Base-by-base conservation (phyloP, 2,329 filamentous ascomycete species). In the Sporothrix globosa region DNA sequence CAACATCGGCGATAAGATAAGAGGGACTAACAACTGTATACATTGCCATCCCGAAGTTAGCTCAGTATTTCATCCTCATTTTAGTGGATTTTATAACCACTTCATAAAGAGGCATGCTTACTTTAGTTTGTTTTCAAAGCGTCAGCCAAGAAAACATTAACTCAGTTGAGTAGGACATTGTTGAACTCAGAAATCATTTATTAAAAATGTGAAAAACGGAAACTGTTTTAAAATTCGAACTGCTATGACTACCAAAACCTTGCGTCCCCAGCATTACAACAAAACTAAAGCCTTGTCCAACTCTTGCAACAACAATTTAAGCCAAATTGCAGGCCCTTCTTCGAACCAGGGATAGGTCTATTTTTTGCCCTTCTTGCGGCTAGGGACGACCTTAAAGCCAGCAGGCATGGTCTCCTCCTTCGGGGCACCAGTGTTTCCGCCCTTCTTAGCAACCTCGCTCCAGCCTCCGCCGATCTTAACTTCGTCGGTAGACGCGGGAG, bases 381-480 rank as follows among this genome's bases (percentile, higher is more conserved):
- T 87, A 17, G 92, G 88, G 13, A 98, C 95, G 68, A 98, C 92
- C 84, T 96, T 96, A 83, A 97, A 98, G 66, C 90, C 86, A 30
- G 84, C 87, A 56, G 82, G 78, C n/a, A 81, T 78, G 41, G 53
- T 73, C 7, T 80, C 76, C 13, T 80, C 81, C 75, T 81, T 84
- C 75, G 82, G 81, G 17, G 76, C 81, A 44, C 86, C 85, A 72
- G 83, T 84, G 65, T 79, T 78, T 70, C 83, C 82, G 69, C 91
- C 91, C 85, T 97, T 97, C 89, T 98, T 98, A 1, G 96, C 96
- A 68, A 99, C 96, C 82, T 98, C 96, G 75, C 87, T 97, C 96
- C 96, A 99, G 24, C 95, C 95, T 69, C 92, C 90, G 34, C 84
- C 82, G 34, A 81, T 77, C 66, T 81, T 83, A 74, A 80, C 79